Evolutionary conservation across 2,329 filamentous ascomycete genomes (phyloP).

Genomic region (Ceratocystis diversiconidia): DNA sequence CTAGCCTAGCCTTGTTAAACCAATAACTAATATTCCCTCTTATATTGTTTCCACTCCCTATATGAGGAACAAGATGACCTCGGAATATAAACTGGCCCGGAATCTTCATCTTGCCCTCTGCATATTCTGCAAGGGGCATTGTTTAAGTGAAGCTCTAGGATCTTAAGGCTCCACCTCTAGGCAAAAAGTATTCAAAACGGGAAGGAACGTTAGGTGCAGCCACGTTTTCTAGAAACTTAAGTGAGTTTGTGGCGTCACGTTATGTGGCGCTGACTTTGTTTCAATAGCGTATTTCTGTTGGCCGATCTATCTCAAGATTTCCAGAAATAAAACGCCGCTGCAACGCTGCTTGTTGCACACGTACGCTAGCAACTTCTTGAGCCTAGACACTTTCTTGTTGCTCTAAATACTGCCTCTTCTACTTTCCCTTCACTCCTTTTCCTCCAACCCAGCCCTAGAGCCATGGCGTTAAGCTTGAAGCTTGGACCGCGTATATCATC

Average conservation of each 20-base stretch:
- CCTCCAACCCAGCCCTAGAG: background rate
- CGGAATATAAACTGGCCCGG: background rate
- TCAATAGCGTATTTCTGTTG: background rate
- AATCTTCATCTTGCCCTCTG: background rate
- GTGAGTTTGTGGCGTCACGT: background rate
- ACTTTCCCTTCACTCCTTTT: background rate
- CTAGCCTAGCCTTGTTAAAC: too few relatives aligned
- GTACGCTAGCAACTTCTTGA: background rate
- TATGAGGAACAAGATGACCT: background rate
- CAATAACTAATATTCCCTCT: too few relatives aligned
- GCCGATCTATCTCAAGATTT: background rate
- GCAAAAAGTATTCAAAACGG: background rate
- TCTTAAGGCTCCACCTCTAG: background rate
- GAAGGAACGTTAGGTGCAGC: slow-evolving; percentile 1
- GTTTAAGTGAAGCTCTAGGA: background rate
- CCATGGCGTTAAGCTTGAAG: slow-evolving; percentile 2
- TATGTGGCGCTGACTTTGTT: background rate
- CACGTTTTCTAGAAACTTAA: slow-evolving; percentile 5
- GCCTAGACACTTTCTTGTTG: background rate
- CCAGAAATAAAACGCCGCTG: slow-evolving; percentile 5
- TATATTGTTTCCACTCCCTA: too few relatives aligned
- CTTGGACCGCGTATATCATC: background rate
- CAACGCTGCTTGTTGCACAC: slow-evolving; percentile 11
- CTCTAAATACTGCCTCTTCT: background rate
- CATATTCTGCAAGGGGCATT: background rate